phyloP scores from a whole-genome alignment of 2,329 filamentous ascomycete genomes.

The Verticillium dahliae region DNA sequence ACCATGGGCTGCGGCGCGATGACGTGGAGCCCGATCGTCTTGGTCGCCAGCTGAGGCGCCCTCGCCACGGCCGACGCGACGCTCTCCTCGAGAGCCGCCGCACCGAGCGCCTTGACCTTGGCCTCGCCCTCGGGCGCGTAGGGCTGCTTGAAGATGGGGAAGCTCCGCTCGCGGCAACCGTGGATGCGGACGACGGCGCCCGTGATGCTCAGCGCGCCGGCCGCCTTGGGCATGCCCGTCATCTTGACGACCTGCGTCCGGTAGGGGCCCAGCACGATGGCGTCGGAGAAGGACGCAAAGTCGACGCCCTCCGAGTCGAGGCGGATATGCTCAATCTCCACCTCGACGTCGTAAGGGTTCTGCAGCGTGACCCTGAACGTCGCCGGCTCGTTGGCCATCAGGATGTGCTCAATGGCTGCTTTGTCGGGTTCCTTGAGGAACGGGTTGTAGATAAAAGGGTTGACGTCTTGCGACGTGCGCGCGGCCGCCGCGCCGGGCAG shows the following conservation, averaged over 20 bases:
- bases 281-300: conserved; percentile 61
- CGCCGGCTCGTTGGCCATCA: conserved; percentile 73
- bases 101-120: conserved; percentile 72
- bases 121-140: conserved; percentile 65
- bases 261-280: conserved; percentile 70
- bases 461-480: conserved; percentile 54
- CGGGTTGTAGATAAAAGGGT: conserved; percentile 93
- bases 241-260: conserved; percentile 74
- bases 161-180: conserved; percentile 75
- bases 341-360: conserved; percentile 88
- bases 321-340: conserved; percentile 77
- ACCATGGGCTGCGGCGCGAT: conserved; percentile 75
- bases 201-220: conserved; percentile 66
- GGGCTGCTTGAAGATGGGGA: conserved; percentile 72
- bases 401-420: conserved; percentile 54
- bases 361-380: conserved; percentile 80
- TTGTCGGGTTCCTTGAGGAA: conserved; percentile 66
- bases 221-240: conserved; percentile 56
- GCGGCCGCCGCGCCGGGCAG: conserved; percentile 43
- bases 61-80: conserved; percentile 28
- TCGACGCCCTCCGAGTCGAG: conserved; percentile 68
- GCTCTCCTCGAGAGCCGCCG: conserved; percentile 48
- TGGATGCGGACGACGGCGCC: conserved; percentile 75
- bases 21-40: conserved; percentile 60
- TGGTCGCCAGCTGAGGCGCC: conserved; percentile 36